phyloP scores from a whole-genome alignment of 805 yeast genomes.

The Tetrapisispora fleetii region DNA sequence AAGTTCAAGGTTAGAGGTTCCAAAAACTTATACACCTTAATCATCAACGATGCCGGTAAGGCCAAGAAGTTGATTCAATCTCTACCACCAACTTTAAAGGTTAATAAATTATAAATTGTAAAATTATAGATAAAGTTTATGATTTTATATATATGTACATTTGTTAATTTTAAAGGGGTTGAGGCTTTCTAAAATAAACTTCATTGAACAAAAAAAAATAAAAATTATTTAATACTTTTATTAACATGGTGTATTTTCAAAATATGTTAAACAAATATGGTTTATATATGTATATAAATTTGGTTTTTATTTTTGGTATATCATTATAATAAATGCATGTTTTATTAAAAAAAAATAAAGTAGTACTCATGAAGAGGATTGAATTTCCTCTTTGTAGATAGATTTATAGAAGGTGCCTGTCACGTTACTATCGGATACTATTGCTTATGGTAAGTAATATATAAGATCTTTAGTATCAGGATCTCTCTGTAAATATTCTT shows the following conservation, averaged over 20 bases:
- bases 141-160: background rate
- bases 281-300: conserved; percentile 2
- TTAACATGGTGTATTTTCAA: background rate
- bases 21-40: conserved; percentile 87
- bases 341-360: conserved; percentile 2
- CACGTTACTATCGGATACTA: background rate
- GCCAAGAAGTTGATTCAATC: conserved; percentile 97
- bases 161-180: background rate
- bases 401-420: background rate
- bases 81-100: conserved; percentile 86
- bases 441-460: conserved; percentile 8
- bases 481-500: conserved; percentile 73
- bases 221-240: background rate
- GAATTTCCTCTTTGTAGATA: too few species aligned
- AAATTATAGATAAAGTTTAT: background rate
- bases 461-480: conserved; percentile 34
- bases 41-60: conserved; percentile 89
- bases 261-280: background rate
- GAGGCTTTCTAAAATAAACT: background rate
- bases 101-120: conserved; percentile 37
- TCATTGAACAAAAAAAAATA: background rate
- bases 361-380: too few species aligned
- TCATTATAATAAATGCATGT: conserved; percentile 14
- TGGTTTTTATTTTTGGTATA: conserved; percentile 3
- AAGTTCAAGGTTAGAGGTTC: conserved; percentile 99